These are phyloP conservation scores for Corchorus olitorius DNA, from an alignment of 345 rosid species.

Conservation along the genomic window DNA sequence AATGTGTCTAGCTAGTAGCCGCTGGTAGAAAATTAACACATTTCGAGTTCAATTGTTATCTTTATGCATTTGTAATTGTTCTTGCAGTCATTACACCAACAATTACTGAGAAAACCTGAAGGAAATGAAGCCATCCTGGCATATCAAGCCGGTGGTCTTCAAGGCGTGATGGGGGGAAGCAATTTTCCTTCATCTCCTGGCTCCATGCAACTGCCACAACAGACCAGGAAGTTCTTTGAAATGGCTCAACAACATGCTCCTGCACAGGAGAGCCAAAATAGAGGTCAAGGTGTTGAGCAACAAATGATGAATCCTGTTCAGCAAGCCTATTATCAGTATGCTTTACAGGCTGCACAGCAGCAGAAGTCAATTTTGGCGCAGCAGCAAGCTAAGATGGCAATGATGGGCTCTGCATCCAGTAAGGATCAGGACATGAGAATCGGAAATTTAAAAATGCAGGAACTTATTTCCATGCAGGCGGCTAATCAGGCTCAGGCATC, in stretches of 20 bases:
- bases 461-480: slow-evolving; percentile 67
- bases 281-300: slow-evolving; percentile 59
- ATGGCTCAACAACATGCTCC: slow-evolving; percentile 69
- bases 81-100: slow-evolving; percentile 65
- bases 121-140: slow-evolving; percentile 73
- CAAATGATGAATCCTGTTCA: slow-evolving; percentile 74
- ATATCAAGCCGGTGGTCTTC: slow-evolving; percentile 74
- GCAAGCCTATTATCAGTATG: slow-evolving; percentile 85
- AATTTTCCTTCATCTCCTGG: slow-evolving; percentile 64
- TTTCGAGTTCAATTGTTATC: background rate
- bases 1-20: no score
- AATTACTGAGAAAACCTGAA: slow-evolving; percentile 66
- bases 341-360: slow-evolving; percentile 68
- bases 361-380: slow-evolving; percentile 62
- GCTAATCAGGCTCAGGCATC: slow-evolving; percentile 79
- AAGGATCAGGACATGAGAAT: slow-evolving; percentile 70
- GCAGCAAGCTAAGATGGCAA: slow-evolving; percentile 81
- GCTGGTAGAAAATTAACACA: background rate
- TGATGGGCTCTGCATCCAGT: slow-evolving; percentile 49
- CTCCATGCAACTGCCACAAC: slow-evolving; percentile 82
- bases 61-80: slow-evolving; percentile 19
- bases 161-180: slow-evolving; percentile 72
- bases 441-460: slow-evolving; percentile 85
- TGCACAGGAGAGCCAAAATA: slow-evolving; percentile 68
- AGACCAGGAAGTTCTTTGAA: slow-evolving; percentile 78